Percentiles rank a stretch among this genome's conserved stretches.
Evolutionary conservation across 2,329 filamentous ascomycete genomes (phyloP).

Genomic region (Lasiodiplodia sp.): DNA sequence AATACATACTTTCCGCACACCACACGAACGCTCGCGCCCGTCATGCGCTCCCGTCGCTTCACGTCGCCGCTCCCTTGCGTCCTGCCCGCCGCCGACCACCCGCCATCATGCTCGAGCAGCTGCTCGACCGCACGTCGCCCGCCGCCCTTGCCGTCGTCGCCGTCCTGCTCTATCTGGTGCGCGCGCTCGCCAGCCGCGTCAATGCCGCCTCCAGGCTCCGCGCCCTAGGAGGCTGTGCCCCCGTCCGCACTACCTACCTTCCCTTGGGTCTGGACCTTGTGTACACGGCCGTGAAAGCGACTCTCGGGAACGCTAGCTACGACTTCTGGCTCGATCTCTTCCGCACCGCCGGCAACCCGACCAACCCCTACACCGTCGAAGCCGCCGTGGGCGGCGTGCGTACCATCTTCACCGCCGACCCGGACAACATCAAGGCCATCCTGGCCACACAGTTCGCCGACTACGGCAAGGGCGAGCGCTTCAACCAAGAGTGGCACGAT

Average conservation of each 20-base stretch:
- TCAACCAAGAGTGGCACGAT: constrained; percentile 76
- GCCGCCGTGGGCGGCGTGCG: constrained; percentile 62
- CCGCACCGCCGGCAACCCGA: constrained; percentile 43
- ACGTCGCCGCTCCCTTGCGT: background rate
- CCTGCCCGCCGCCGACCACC: background rate
- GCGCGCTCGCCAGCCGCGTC: constrained; percentile 33
- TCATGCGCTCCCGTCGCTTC: background rate
- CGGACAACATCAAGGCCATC: constrained; percentile 90
- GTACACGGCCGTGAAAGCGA: constrained; percentile 61
- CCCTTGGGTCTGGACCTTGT: constrained; percentile 70
- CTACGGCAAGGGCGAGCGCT: constrained; percentile 80
- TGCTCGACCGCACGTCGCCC: constrained; percentile 7
- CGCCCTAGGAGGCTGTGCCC: constrained; percentile 56
- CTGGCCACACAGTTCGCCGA: constrained; percentile 86
- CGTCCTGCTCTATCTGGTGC: background rate
- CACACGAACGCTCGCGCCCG: background rate
- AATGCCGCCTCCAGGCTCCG: constrained; percentile 47
- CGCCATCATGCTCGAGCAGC: constrained; percentile 19
- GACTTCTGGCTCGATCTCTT: constrained; percentile 68
- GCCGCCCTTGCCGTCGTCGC: background rate
- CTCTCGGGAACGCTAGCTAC: constrained; percentile 63
- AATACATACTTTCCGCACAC: background rate
- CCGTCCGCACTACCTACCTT: constrained; percentile 45
- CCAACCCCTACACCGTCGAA: constrained; percentile 66
- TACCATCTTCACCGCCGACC: constrained; percentile 79